Conservation (phyloP, 208 protist species). For the Trichomonas vaginalis region DNA sequence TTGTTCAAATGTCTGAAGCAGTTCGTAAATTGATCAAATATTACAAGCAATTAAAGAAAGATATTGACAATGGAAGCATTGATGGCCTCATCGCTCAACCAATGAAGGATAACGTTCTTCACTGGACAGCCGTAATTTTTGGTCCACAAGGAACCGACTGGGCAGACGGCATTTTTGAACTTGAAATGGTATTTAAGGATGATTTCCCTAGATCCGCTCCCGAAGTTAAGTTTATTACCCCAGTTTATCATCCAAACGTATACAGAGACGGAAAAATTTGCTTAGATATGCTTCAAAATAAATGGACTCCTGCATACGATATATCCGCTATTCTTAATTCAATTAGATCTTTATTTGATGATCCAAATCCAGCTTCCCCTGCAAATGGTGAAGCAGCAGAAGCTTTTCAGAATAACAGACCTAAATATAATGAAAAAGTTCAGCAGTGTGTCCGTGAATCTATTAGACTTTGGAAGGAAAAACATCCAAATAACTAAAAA, state of each 20-base stretch:
- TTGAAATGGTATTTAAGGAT: slow-evolving; percentile 40
- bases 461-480: neutral
- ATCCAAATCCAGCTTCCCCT: slow-evolving; percentile 5
- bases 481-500: neutral
- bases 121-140: slow-evolving; percentile 21
- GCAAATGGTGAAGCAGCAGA: neutral
- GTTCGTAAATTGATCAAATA: neutral
- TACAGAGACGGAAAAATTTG: neutral
- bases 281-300: neutral
- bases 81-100: neutral
- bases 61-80: neutral
- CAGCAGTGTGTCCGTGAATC: neutral
- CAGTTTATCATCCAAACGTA: slow-evolving; percentile 14
- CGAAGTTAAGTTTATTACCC: slow-evolving; percentile 24
- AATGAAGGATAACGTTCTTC: neutral
- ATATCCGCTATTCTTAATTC: neutral
- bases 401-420: neutral
- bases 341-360: neutral
- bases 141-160: slow-evolving; percentile 37
- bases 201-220: slow-evolving; percentile 48
- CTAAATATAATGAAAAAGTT: neutral
- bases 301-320: neutral
- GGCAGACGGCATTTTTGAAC: slow-evolving; percentile 40
- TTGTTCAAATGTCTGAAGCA: no score
- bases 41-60: neutral